Evolutionary conservation across 2,329 filamentous ascomycete genomes (phyloP).

Genomic region (Diaporthe vaccinii): DNA sequence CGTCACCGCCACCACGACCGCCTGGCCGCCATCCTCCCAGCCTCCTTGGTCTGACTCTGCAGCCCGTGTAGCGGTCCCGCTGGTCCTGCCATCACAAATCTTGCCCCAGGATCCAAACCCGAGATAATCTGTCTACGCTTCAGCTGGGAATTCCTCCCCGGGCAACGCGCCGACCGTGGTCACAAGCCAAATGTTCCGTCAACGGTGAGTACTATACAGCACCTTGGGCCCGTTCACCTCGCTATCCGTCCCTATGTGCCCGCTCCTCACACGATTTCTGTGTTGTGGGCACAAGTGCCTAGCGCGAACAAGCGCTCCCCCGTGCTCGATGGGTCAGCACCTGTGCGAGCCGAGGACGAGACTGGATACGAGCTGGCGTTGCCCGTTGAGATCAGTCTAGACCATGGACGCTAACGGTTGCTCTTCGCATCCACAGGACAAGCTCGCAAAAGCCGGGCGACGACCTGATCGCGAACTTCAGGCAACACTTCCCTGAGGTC

Average conservation of each 20-base stretch:
- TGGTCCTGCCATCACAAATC: background rate
- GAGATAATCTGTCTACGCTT: conserved; percentile 9
- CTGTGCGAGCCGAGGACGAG: conserved; percentile 9
- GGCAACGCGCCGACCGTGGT: conserved; percentile 6
- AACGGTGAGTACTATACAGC: conserved; percentile 35
- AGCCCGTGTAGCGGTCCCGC: conserved; percentile 26
- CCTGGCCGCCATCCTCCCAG: conserved; percentile 31
- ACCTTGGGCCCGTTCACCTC: background rate
- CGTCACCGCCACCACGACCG: conserved; percentile 30
- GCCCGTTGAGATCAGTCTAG: conserved; percentile 7
- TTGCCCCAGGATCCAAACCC: background rate
- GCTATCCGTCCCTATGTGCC: background rate
- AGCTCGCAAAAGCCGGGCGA: conserved; percentile 89
- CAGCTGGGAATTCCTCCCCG: background rate
- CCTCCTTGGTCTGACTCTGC: conserved; percentile 35
- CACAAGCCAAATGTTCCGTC: conserved; percentile 40
- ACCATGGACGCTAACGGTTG: conserved; percentile 20
- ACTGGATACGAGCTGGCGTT: background rate
- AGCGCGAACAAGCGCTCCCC: background rate
- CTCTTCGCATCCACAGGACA: conserved; percentile 62
- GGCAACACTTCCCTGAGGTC: conserved; percentile 82
- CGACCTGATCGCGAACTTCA: conserved; percentile 87
- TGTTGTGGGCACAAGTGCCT: background rate
- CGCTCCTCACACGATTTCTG: background rate
- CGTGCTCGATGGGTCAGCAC: background rate